A percentile compares a stretch with the other conserved stretches of the same genome.
phyloP scores from a whole-genome alignment of 75 land plant species.

The Gnetum montanum region DNA sequence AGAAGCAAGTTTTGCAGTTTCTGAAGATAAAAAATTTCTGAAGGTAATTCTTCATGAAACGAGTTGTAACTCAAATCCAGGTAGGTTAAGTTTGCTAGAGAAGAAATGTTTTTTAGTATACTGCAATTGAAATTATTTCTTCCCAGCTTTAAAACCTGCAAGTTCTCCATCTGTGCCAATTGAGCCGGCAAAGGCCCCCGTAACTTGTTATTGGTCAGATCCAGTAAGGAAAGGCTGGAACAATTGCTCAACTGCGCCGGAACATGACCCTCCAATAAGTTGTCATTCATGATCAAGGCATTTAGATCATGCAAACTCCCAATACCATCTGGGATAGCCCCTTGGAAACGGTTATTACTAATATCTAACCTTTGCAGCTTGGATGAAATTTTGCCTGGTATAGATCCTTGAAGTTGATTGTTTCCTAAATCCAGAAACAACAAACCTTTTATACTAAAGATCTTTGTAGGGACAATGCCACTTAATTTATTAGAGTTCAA shows the following conservation, averaged over 20 bases:
- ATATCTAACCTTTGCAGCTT: background rate
- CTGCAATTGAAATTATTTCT: conserved; percentile 7
- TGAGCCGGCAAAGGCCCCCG: conserved; percentile 9
- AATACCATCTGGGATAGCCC: background rate
- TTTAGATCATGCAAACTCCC: background rate
- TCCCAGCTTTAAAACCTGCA: background rate
- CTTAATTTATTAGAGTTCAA: conserved; percentile 11
- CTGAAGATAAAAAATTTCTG: conserved; percentile 11
- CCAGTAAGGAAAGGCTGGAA: conserved; percentile 11
- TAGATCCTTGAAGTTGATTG: conserved; percentile 12
- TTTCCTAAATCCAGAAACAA: conserved; percentile 15
- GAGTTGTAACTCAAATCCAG: conserved; percentile 27
- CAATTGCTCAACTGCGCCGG: background rate
- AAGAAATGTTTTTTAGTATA: conserved; percentile 2
- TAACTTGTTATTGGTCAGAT: conserved; percentile 11
- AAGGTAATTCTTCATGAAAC: conserved; percentile 18
- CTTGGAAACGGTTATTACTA: background rate
- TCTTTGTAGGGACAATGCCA: conserved; percentile 16
- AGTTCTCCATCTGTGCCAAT: background rate
- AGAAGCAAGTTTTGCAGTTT: conserved; percentile 18
- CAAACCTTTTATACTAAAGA: conserved; percentile 13
- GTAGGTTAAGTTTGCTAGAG: conserved; percentile 14
- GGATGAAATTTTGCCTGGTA: conserved; percentile 9
- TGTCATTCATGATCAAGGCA: conserved; percentile 15
- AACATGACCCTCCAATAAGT: background rate